Evolutionary conservation across 2,329 filamentous ascomycete species (phyloP).

Genomic region (Aspergillus sp.): DNA sequence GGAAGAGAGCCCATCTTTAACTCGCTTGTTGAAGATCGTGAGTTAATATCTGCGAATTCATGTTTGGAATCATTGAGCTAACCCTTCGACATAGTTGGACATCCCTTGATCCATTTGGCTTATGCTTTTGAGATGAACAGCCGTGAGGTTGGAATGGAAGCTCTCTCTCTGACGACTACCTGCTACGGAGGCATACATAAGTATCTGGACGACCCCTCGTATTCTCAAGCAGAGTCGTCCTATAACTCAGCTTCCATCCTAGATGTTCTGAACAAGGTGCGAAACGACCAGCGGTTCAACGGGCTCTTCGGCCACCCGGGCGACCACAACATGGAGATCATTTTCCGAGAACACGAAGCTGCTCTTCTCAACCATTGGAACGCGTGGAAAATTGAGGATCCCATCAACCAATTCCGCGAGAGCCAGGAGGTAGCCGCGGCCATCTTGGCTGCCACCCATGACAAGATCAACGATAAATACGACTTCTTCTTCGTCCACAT

Average conservation of each 20-base stretch:
- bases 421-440: constrained; percentile 59
- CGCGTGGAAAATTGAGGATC: constrained; percentile 72
- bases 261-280: constrained; percentile 69
- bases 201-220: constrained; percentile 69
- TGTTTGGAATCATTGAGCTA: neutral
- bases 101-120: constrained; percentile 91
- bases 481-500: constrained; percentile 83
- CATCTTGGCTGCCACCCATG: constrained; percentile 38
- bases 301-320: constrained; percentile 61
- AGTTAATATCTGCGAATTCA: constrained; percentile 32
- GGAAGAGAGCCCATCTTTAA: constrained; percentile 74
- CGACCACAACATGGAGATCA: constrained; percentile 61
- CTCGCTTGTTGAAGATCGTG: constrained; percentile 75
- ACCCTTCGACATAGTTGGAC: constrained; percentile 62
- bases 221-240: constrained; percentile 61
- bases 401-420: constrained; percentile 71
- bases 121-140: constrained; percentile 88
- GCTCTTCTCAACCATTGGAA: constrained; percentile 87
- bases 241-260: constrained; percentile 63
- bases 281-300: constrained; percentile 68
- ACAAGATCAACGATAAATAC: constrained; percentile 54
- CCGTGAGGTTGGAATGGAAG: constrained; percentile 85
- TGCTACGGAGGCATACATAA: constrained; percentile 59
- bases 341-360: constrained; percentile 69
- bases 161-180: constrained; percentile 67